Conservation (phyloP, 257 asterid species). For the Striga asiatica region DNA sequence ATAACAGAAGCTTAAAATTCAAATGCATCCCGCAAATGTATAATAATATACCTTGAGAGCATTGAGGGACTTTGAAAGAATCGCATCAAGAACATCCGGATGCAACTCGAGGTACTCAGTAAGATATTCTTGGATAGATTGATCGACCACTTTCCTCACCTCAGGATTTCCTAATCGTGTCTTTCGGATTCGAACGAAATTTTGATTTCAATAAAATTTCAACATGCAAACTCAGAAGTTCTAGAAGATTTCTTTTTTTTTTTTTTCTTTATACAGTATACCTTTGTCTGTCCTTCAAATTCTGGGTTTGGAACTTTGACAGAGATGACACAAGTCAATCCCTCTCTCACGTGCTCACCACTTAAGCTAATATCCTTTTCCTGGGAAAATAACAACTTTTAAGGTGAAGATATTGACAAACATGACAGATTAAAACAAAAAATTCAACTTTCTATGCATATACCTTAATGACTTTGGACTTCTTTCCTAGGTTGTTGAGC, state of each 20-base stretch:
- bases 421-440: not conserved
- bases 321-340: constrained; percentile 84
- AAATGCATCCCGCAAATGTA: constrained; percentile 6
- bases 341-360: constrained; percentile 98
- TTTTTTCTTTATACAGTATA: not conserved
- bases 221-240: too few species aligned
- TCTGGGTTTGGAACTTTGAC: constrained; percentile 94
- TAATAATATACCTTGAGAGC: constrained; percentile 74
- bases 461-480: constrained; percentile 86
- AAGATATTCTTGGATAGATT: constrained; percentile 69
- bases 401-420: constrained; percentile 4
- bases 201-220: not conserved
- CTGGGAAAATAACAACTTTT: constrained; percentile 30
- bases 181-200: constrained; percentile 27
- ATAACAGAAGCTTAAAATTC: constrained; percentile 5
- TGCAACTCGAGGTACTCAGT: constrained; percentile 94
- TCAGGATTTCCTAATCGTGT: constrained; percentile 97
- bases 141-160: constrained; percentile 83
- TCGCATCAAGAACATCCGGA: constrained; percentile 80
- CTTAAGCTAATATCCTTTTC: constrained; percentile 84
- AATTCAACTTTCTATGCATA: not conserved
- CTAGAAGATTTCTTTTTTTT: not conserved
- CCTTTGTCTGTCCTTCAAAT: constrained; percentile 99
- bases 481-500: constrained; percentile 78
- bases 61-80: constrained; percentile 85